Percentiles rank a stretch among this genome's conserved stretches.
phyloP scores from a whole-genome alignment of 2,329 filamentous ascomycete species.

The Fusarium brevicatenulatum region DNA sequence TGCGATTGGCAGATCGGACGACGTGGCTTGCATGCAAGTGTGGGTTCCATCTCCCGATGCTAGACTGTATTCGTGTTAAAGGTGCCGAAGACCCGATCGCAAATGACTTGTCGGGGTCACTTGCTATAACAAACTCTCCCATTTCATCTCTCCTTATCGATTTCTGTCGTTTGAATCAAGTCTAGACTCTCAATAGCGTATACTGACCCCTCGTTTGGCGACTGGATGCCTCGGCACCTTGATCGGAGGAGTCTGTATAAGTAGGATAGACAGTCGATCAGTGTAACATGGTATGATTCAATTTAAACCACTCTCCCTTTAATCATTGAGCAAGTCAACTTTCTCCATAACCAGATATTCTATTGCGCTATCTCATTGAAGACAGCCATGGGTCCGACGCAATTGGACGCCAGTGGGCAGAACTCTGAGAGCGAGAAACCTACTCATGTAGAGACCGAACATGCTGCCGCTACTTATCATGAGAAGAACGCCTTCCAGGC shows the following conservation, averaged over 20 bases:
- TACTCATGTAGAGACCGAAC: neutral
- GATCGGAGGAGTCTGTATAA: neutral
- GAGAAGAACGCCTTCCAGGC: neutral
- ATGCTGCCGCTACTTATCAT: neutral
- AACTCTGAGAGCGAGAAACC: neutral
- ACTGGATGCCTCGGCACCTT: neutral
- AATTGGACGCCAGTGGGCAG: neutral
- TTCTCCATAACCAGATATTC: accelerated
- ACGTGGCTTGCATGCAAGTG: neutral
- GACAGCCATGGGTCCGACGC: neutral
- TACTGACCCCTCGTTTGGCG: neutral
- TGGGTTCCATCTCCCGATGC: neutral
- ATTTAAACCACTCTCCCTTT: neutral
- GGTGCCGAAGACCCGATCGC: neutral
- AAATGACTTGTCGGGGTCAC: neutral
- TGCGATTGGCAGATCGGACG: neutral
- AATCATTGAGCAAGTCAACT: accelerated
- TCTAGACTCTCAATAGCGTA: neutral
- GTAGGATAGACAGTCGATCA: neutral
- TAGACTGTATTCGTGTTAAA: neutral
- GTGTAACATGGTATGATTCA: accelerated
- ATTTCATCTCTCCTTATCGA: neutral
- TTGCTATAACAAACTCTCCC: neutral
- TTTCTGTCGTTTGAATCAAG: neutral
- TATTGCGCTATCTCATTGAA: neutral